Evolutionary conservation across 495 filamentous ascomycete species (phyloP).

Genomic region (Talaromyces adpressus): DNA sequence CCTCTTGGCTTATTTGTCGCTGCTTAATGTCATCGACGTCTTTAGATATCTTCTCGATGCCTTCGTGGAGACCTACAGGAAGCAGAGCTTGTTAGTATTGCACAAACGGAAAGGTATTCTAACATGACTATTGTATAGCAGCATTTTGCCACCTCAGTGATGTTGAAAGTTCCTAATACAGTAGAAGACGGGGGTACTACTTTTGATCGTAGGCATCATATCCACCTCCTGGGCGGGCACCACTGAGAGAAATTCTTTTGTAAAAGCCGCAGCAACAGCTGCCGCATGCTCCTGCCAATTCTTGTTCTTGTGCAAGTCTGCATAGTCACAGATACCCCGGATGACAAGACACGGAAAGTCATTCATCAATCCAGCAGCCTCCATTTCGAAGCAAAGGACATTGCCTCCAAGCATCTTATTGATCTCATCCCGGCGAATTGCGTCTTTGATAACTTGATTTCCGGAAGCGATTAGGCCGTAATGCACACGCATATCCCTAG

Average conservation of each 20-base stretch:
- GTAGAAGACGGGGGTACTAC: no score
- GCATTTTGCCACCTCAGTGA: no score
- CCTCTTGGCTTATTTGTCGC: no score
- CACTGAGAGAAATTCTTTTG: slow-evolving; percentile 17
- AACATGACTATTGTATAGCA: no score
- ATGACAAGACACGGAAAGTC: slow-evolving; percentile 22
- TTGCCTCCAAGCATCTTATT: slow-evolving; percentile 9
- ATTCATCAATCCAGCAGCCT: slow-evolving; percentile 21
- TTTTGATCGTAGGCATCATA: neutral
- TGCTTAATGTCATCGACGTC: no score
- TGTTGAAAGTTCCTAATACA: neutral
- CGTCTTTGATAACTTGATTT: slow-evolving; percentile 9
- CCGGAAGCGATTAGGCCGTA: slow-evolving; percentile 15
- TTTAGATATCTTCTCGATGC: no score
- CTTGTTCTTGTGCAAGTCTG: slow-evolving; percentile 27
- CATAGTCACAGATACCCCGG: slow-evolving; percentile 23
- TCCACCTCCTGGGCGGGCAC: neutral
- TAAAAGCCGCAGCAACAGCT: slow-evolving; percentile 20
- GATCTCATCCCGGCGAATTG: no score
- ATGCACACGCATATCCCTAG: slow-evolving; percentile 8
- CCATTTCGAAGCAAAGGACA: slow-evolving; percentile 24
- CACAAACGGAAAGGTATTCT: no score
- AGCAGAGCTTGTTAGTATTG: no score
- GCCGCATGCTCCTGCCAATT: slow-evolving; percentile 23
- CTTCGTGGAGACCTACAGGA: no score